These are phyloP conservation scores for Orbilia ellipsospora DNA, from an alignment of 2,329 filamentous ascomycete genomes.

Conservation along the genomic window DNA sequence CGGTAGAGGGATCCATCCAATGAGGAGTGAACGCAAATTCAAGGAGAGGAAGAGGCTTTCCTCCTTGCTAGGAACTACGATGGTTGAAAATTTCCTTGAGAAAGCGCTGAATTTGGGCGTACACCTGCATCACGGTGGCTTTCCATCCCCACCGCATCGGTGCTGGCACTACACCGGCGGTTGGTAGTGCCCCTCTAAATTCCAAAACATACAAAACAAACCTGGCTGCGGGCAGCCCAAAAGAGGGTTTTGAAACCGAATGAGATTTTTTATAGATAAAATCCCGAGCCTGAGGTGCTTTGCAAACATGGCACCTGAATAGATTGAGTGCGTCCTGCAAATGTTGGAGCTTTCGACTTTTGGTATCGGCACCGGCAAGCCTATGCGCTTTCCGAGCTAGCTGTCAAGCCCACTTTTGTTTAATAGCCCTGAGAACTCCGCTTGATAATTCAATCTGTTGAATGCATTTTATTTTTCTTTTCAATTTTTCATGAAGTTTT, in stretches of 20 bases:
- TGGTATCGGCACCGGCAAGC: conserved; percentile 31
- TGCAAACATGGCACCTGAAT: conserved; percentile 6
- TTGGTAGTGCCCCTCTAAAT: conserved; percentile 32
- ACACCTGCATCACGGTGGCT: conserved; percentile 26
- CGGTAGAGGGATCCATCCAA: neutral
- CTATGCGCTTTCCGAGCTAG: conserved; percentile 21
- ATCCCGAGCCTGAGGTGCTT: conserved; percentile 32
- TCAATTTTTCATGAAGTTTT: neutral
- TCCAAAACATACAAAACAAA: conserved; percentile 35
- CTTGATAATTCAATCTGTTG: conserved; percentile 5
- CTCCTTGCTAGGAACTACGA: neutral
- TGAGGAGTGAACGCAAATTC: conserved; percentile 17
- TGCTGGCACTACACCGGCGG: neutral
- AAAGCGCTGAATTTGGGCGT: conserved; percentile 45
- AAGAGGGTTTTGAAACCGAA: conserved; percentile 54
- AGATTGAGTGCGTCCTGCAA: conserved; percentile 22
- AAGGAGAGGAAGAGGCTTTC: conserved; percentile 8
- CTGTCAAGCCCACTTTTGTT: conserved; percentile 16
- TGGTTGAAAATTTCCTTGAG: conserved; percentile 25
- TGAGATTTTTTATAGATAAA: conserved; percentile 43
- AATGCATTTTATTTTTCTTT: neutral
- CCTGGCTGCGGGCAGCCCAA: conserved; percentile 49
- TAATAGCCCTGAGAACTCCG: conserved; percentile 20
- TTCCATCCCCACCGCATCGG: conserved; percentile 2
- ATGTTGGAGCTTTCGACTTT: conserved; percentile 26